Evolutionary conservation across 495 filamentous ascomycete genomes (phyloP), one percentile per base, ranked within the genome.

Genomic region (Penicillium goetzii): DNA sequence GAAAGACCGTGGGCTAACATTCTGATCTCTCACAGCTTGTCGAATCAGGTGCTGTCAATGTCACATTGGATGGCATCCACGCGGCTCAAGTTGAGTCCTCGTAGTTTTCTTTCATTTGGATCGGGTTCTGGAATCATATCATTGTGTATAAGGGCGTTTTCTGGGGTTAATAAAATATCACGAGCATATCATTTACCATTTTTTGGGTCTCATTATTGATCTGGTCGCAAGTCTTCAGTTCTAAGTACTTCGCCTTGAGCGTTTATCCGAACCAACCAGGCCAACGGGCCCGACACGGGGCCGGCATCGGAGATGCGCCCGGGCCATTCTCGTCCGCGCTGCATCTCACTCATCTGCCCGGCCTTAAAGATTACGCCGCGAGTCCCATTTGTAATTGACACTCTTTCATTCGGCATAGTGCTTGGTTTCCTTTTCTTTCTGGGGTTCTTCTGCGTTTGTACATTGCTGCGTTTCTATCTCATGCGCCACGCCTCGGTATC

Each of bases 31-130:
- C 69, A 63, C 62, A 96, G 92, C 86, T 97, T 61, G 92, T 97
- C 32, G 89, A 97, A 86, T 92, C 95, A 8, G 94, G 94, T 12
- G 95, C 94, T 10, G 92, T 98, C 21, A 91, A 88, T 28, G 84
- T 97, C 57, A 91, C 89, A 8, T 75, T 92, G 41, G 89, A 95
- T 65, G 90, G 89, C 15, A 87, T 97, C 68, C 79, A 87, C 67
- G 92, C 76, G 41, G 45, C 33, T 40, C 53, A 51, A 26, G 56
- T 30, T 12, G 49, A 43, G 10, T 41, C 59, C 38, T 50, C 43
- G 43, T 67, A 63, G 56, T 28, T 34, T 21, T 56, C 15, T 52
- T 32, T 55, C 50, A 26, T 36, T n/a, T 40, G 6, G 47, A 4
- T 54, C 43, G 10, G 30, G 21, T 45, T 50, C 10, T 36, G 32